A percentile compares a stretch with the other conserved stretches of the same genome.
Evolutionary conservation across 148 eudicot species (phyloP).

Genomic region (Selenicereus undatus): DNA sequence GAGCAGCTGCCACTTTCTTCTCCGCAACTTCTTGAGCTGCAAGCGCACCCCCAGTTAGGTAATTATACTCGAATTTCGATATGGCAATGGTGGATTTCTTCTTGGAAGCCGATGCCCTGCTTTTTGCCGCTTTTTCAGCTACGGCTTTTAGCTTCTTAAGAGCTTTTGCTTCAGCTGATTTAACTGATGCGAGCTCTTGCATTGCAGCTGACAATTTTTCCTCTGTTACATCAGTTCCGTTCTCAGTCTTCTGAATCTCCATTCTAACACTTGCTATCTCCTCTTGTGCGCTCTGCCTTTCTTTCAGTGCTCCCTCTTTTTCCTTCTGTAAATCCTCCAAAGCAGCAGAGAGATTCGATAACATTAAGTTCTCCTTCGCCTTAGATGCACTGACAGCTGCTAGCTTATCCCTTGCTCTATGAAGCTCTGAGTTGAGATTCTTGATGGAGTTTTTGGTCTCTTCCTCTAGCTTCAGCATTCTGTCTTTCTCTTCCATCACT

Average conservation of each 20-base stretch:
- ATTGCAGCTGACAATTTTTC: slow-evolving; percentile 45
- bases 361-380: slow-evolving; percentile 45
- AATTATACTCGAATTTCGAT: slow-evolving; percentile 77
- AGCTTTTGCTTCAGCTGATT: slow-evolving; percentile 54
- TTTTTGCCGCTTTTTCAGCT: slow-evolving; percentile 43
- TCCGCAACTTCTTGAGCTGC: slow-evolving; percentile 66
- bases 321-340: slow-evolving; percentile 48
- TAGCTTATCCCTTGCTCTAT: slow-evolving; percentile 53
- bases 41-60: slow-evolving; percentile 57
- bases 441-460: slow-evolving; percentile 41
- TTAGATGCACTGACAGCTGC: slow-evolving; percentile 48
- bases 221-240: slow-evolving; percentile 45
- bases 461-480: slow-evolving; percentile 39
- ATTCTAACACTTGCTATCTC: slow-evolving; percentile 39
- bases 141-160: slow-evolving; percentile 52
- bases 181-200: slow-evolving; percentile 55
- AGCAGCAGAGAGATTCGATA: slow-evolving; percentile 38
- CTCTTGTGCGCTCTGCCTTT: slow-evolving; percentile 36
- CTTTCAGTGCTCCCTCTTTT: slow-evolving; percentile 41
- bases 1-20: slow-evolving; percentile 81
- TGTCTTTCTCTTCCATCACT: slow-evolving; percentile 33
- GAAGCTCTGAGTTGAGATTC: slow-evolving; percentile 60
- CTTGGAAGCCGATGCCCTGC: slow-evolving; percentile 58
- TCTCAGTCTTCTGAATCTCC: slow-evolving; percentile 45
- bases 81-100: slow-evolving; percentile 53